Conservation (phyloP, 2,329 filamentous ascomycete species). For the Sporothrix globosa region DNA sequence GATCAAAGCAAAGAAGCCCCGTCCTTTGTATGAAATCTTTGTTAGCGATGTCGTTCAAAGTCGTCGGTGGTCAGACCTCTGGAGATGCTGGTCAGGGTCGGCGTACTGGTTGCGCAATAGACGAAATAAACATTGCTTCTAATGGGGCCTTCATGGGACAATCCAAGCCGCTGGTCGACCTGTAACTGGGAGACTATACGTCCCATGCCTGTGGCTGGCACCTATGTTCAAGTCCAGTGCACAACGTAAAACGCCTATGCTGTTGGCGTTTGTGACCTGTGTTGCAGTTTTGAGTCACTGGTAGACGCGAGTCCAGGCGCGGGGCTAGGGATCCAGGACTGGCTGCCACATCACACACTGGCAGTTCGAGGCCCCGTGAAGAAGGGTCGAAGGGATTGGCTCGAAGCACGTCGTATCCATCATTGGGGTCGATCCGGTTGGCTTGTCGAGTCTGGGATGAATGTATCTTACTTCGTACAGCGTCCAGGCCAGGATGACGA, state of each 20-base stretch:
- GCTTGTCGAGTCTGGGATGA: no score
- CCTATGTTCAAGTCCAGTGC: neutral
- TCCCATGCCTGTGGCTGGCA: neutral
- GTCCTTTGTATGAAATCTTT: neutral
- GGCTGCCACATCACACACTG: neutral
- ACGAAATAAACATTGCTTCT: neutral
- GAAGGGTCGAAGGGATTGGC: neutral
- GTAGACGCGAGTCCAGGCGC: constrained; percentile 16
- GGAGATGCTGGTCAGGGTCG: neutral
- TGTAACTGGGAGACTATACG: neutral
- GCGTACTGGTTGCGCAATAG: no score
- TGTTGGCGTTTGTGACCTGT: neutral
- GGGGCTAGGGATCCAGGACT: neutral
- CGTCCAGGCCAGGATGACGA: neutral
- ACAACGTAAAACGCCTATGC: no score
- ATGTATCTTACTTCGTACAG: neutral
- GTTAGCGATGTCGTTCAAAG: neutral
- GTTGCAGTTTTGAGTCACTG: neutral
- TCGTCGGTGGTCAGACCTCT: no score
- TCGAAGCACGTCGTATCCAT: no score
- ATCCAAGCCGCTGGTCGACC: neutral
- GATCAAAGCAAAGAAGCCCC: neutral
- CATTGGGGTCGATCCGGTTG: no score
- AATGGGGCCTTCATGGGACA: neutral
- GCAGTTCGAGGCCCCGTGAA: neutral